Evolutionary conservation across 2,329 filamentous ascomycete species (phyloP), one percentile per base, ranked within the genome.

Genomic region (Talaromyces rugulosus): DNA sequence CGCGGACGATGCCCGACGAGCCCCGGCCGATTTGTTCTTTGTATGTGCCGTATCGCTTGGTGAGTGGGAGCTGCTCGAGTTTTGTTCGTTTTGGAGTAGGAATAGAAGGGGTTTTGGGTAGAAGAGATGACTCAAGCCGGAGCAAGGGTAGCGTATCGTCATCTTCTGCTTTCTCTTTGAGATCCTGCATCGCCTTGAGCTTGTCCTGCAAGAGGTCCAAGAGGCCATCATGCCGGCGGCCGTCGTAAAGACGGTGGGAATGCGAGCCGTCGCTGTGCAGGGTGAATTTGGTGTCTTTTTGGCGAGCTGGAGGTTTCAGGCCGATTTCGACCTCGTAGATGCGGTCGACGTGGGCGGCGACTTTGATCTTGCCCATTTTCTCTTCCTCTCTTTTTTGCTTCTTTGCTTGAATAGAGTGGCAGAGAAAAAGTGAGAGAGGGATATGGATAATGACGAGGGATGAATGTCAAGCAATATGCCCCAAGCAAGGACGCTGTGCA

Each of bases 1-100:
- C 93, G 66, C 91, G 85, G 64, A 96, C 92, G 66, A 96, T 92
- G 55, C 92, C 92, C 74, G 96, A 96, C 51, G 92, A 92, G 63
- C 92, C 92, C 44, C 91, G 89, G n/a, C 92, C 92, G 27, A 96
- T 89, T 40, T 62, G 60, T 34, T 62, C 57, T 52, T 64, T 62
- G 40, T 59, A 60, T 4, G 11, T 59, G 1, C 63, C 63, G 31
- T 64, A 64, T 2, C 53, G 60, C 16, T 63, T 33, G 27, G 40
- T 60, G 16, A 64, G 40, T n/a, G 61, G 56, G 28, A 31, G 6
- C 5, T 8, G 27, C 50, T 53, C 50, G 6, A 16, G 2, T 31
- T 53, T 53, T 16, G 3, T 16, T 47, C 7, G 42, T 23, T 23
- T 23, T 23, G 23, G 44, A 11, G 36, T 2, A 40, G 36, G 5